Conservation (phyloP, 495 filamentous ascomycete genomes). For the Trichoderma erinaceum region DNA sequence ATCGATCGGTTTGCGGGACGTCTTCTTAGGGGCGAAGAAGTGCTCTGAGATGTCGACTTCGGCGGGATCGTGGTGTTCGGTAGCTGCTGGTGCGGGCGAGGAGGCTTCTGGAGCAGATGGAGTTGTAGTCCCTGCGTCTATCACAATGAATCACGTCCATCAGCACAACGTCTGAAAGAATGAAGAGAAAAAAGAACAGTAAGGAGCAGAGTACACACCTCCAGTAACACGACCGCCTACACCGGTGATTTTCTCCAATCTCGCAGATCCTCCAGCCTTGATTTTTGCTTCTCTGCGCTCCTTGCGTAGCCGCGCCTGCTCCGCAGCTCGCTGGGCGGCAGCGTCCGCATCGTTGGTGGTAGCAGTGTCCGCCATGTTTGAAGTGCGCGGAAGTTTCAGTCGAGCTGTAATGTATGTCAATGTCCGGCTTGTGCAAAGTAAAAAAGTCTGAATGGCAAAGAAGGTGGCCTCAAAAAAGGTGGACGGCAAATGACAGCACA, state of each 20-base stretch:
- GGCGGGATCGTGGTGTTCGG: constrained; percentile 52
- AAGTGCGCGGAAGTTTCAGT: background rate
- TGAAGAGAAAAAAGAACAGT: background rate
- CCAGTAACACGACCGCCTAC: constrained; percentile 58
- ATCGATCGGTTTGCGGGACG: constrained; percentile 24
- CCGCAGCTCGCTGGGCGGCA: constrained; percentile 58
- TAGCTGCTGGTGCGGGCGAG: background rate
- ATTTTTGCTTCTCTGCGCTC: constrained; percentile 89
- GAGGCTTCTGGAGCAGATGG: background rate
- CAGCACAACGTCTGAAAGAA: background rate
- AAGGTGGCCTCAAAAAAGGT: constrained; percentile 7
- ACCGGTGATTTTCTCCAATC: constrained; percentile 81
- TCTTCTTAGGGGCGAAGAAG: constrained; percentile 47
- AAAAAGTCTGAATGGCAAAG: background rate
- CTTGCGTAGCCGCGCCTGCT: constrained; percentile 78
- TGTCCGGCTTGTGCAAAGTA: background rate
- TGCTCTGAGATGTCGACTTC: constrained; percentile 65
- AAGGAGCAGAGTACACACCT: constrained; percentile 28
- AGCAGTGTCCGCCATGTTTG: constrained; percentile 23
- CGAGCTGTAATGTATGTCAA: background rate
- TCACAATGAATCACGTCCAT: background rate
- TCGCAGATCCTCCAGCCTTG: constrained; percentile 66
- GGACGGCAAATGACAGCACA: constrained; percentile 9
- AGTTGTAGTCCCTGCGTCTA: background rate
- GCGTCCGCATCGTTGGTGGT: constrained; percentile 31